Base-by-base conservation (phyloP, 345 rosid species). In the Hypericum perforatum region DNA sequence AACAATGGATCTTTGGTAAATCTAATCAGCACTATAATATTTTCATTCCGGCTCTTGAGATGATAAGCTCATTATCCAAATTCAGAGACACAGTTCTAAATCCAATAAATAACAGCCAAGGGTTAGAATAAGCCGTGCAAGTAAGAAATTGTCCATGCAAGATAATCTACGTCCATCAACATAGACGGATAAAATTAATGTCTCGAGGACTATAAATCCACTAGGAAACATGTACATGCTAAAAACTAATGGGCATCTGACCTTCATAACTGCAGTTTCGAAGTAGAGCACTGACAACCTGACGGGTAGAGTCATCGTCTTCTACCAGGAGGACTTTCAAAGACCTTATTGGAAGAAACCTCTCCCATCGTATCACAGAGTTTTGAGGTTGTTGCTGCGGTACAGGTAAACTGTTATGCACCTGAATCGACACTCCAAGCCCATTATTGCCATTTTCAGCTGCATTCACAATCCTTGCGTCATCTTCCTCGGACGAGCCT, bases 401-500 rank as follows among this genome's bases (percentile, higher is more conserved):
- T 22, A 22, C 4, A 22, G 32, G 32, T 22, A 22, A 22, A 22
- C 32, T 4, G 1, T 22, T 50, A 32, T 53, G 58, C 6, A 45
- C 65, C 44, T 53, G 58, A 45, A 61, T 39, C 49, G 62, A 45
- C 54, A 50, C 67, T 14, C 45, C 32, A 29, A 74, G 52, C 9
- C 60, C 66, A 65, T 49, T 61, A 41, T 58, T 71, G 43, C 62
- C 72, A 63, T 68, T 53, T 44, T 45, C 55, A 61, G 54, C 42
- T 3, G 62, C 65, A 55, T 49, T 67, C 60, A 54, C 69, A 49
- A 58, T 69, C 73, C 76, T 71, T 11, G 75, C 68, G 32, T 65
- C 75, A 44, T 63, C 76, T 71, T 77, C 82, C 53, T 74, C 77
- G 0, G 78, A 70, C 58, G 75, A 80, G 48, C 65, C 81, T 36